Conservation (phyloP, 768 basidiomycete genomes). For the Lactarius psammicola region DNA sequence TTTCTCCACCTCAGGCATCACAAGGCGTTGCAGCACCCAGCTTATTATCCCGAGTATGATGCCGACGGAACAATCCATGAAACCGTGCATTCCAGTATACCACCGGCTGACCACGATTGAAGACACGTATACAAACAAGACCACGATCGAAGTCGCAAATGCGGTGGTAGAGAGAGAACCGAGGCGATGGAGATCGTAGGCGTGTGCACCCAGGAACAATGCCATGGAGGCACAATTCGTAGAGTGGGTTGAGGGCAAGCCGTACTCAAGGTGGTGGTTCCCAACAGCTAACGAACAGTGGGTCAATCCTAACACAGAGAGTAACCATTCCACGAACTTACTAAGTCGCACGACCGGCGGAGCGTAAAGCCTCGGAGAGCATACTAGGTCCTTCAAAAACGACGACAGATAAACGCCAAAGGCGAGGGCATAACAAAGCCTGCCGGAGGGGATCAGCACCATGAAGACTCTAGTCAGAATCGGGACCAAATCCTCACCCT, state of each 20-base stretch:
- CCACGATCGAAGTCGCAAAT: slow-evolving; percentile 41
- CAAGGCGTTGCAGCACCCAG: slow-evolving; percentile 49
- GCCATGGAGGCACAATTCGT: slow-evolving; percentile 90
- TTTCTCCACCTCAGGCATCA: slow-evolving; percentile 41
- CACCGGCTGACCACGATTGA: slow-evolving; percentile 79
- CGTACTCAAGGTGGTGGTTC: slow-evolving; percentile 84
- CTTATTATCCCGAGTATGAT: slow-evolving; percentile 60
- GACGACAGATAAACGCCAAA: slow-evolving; percentile 86
- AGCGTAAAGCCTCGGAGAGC: slow-evolving; percentile 84
- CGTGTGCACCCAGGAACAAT: slow-evolving; percentile 65
- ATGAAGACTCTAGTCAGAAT: neutral
- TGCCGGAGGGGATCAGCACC: slow-evolving; percentile 34
- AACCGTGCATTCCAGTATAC: slow-evolving; percentile 88
- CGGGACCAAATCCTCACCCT: slow-evolving; percentile 51
- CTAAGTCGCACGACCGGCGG: slow-evolving; percentile 91
- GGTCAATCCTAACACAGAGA: neutral
- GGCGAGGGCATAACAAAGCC: slow-evolving; percentile 66
- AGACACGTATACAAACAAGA: slow-evolving; percentile 58
- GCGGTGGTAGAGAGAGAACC: slow-evolving; percentile 45
- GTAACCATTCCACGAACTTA: slow-evolving; percentile 39
- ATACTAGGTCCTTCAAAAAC: slow-evolving; percentile 84
- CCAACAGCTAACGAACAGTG: slow-evolving; percentile 57
- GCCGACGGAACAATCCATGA: slow-evolving; percentile 70
- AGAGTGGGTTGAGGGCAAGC: slow-evolving; percentile 94
- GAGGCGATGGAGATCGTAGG: slow-evolving; percentile 49